Conservation (phyloP, 768 basidiomycete genomes). For the Lactarius psammicola region DNA sequence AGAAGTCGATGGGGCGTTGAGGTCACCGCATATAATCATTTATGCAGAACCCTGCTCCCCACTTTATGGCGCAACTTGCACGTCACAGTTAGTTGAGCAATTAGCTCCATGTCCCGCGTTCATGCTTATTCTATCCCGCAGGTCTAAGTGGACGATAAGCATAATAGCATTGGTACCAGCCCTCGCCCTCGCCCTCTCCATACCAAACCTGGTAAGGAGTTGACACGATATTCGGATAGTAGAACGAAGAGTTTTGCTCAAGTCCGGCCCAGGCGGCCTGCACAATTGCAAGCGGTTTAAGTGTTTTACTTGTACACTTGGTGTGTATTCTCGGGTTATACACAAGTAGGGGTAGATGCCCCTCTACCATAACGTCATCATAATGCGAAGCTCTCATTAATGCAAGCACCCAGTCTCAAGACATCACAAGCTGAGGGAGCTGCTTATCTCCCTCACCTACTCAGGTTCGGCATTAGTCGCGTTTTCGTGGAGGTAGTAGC, state of each 20-base stretch:
- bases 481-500: conserved; percentile 53
- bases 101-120: background rate
- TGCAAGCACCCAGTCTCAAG: conserved; percentile 47
- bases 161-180: background rate
- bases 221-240: too few relatives aligned
- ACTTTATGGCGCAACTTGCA: background rate
- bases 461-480: conserved; percentile 62
- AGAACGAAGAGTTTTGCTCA: too few relatives aligned
- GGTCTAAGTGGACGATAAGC: background rate
- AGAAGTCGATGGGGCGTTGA: background rate
- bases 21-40: background rate
- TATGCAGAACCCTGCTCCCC: background rate
- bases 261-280: too few relatives aligned
- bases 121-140: background rate
- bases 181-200: too few relatives aligned
- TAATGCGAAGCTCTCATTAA: conserved; percentile 54
- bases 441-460: conserved; percentile 67
- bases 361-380: too few relatives aligned
- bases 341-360: conserved; percentile 31
- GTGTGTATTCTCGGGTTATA: too few relatives aligned
- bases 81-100: background rate
- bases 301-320: too few relatives aligned
- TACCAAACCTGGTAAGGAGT: too few relatives aligned
- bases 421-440: too few relatives aligned
- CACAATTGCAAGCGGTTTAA: too few relatives aligned